Evolutionary conservation across 768 basidiomycete genomes (phyloP).

Genomic region (Lactarius hengduanensis): DNA sequence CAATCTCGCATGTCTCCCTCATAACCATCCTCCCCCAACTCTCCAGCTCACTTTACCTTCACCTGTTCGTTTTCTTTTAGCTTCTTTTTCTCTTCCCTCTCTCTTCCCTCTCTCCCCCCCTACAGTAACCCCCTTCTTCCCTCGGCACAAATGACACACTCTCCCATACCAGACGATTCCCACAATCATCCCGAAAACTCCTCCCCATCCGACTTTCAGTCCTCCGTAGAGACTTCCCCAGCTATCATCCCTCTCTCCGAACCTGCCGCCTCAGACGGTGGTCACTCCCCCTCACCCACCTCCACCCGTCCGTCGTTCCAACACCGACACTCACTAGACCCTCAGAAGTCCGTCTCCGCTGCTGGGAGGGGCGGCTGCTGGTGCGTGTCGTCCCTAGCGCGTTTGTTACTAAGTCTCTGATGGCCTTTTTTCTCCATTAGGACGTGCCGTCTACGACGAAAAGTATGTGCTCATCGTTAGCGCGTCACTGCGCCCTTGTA

Average conservation of each 20-base stretch:
- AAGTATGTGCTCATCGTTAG: constrained; percentile 47
- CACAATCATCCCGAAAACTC: constrained; percentile 24
- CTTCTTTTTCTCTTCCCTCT: neutral
- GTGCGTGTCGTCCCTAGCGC: constrained; percentile 17
- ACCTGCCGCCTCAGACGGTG: constrained; percentile 18
- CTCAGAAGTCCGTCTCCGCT: constrained; percentile 23
- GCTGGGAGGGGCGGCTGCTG: constrained; percentile 29
- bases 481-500: constrained; percentile 11
- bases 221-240: constrained; percentile 27
- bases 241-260: constrained; percentile 22
- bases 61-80: constrained; percentile 14
- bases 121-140: constrained; percentile 5
- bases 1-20: constrained; percentile 27
- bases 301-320: constrained; percentile 18
- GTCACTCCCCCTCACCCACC: constrained; percentile 21
- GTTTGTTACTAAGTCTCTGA: neutral
- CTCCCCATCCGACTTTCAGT: constrained; percentile 27
- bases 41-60: constrained; percentile 6
- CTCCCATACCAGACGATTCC: constrained; percentile 26
- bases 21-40: constrained; percentile 22
- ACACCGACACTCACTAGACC: constrained; percentile 25
- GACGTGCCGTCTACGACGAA: constrained; percentile 82
- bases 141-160: constrained; percentile 16
- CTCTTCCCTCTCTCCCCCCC: neutral
- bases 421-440: constrained; percentile 38